Conservation (phyloP, 73 alveolate species). For the Urostyla sp. region DNA sequence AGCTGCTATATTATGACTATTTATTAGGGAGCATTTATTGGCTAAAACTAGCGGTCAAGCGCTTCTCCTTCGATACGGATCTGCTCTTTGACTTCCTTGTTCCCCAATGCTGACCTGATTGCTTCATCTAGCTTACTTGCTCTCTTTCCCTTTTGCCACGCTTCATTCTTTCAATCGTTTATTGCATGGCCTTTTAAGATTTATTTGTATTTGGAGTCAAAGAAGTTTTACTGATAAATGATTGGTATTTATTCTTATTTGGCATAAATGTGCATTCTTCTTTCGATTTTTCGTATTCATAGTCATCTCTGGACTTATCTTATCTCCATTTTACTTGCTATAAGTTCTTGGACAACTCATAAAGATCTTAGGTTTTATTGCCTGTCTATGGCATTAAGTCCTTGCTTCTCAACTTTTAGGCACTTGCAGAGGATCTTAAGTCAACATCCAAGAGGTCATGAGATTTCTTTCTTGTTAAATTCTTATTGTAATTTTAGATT, state of each 20-base stretch:
- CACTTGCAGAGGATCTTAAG: constrained; percentile 27
- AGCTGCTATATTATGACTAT: not conserved
- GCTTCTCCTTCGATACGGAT: not conserved
- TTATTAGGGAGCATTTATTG: not conserved
- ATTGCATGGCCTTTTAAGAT: constrained; percentile 2
- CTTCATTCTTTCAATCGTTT: constrained; percentile 38
- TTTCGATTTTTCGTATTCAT: constrained; percentile 59
- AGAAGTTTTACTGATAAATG: constrained; percentile 3
- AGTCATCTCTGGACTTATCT: constrained; percentile 55
- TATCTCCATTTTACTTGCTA: constrained; percentile 6
- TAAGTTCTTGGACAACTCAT: constrained; percentile 35
- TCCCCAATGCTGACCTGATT: constrained; percentile 15
- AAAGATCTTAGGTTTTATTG: constrained; percentile 64
- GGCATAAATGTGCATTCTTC: constrained; percentile 71
- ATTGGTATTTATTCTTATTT: not conserved
- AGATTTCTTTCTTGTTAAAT: not conserved
- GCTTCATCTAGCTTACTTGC: not conserved
- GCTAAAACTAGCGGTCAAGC: not conserved
- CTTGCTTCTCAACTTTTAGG: constrained; percentile 39
- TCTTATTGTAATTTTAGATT: not conserved
- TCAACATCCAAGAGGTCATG: constrained; percentile 13
- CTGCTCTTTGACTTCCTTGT: not conserved
- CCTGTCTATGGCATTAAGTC: constrained; percentile 62
- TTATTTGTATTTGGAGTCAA: not conserved
- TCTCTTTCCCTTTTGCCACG: constrained; percentile 30